A percentile compares a stretch with the other conserved stretches of the same genome.
phyloP scores from a whole-genome alignment of 192 early-diverging fungal genomes.

The Rhizophagus clarus region DNA sequence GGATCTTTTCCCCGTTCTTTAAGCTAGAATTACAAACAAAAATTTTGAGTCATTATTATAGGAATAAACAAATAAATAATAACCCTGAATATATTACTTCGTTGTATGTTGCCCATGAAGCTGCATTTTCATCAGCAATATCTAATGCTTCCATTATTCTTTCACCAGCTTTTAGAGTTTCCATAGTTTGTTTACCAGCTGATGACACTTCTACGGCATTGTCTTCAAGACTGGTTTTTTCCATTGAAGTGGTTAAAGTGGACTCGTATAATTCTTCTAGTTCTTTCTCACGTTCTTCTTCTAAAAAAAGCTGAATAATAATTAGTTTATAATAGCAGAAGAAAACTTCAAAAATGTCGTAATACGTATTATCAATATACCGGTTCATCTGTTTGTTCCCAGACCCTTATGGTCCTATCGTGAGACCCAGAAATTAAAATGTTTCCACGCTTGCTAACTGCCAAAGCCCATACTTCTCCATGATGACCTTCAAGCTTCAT shows the following conservation, averaged over 20 bases:
- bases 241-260: conserved; percentile 67
- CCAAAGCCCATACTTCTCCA: conserved; percentile 93
- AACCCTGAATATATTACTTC: conserved; percentile 38
- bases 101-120: conserved; percentile 67
- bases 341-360: not conserved
- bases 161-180: conserved; percentile 96
- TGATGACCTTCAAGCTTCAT: conserved; percentile 90
- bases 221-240: conserved; percentile 51
- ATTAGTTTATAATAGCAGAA: conserved; percentile 28
- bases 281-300: conserved; percentile 96
- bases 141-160: conserved; percentile 91
- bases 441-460: conserved; percentile 84
- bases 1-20: conserved; percentile 43
- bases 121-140: conserved; percentile 81
- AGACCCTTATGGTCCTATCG: conserved; percentile 92
- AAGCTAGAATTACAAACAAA: conserved; percentile 32
- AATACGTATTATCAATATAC: not conserved
- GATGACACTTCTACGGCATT: conserved; percentile 61
- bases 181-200: conserved; percentile 88
- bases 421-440: conserved; percentile 89
- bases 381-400: conserved; percentile 96
- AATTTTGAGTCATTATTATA: not conserved
- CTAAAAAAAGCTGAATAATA: conserved; percentile 74
- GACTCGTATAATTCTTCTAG: conserved; percentile 89
- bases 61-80: not conserved